Evolutionary conservation across 2,329 filamentous ascomycete genomes (phyloP).

Genomic region (Fusarium miscanthi): DNA sequence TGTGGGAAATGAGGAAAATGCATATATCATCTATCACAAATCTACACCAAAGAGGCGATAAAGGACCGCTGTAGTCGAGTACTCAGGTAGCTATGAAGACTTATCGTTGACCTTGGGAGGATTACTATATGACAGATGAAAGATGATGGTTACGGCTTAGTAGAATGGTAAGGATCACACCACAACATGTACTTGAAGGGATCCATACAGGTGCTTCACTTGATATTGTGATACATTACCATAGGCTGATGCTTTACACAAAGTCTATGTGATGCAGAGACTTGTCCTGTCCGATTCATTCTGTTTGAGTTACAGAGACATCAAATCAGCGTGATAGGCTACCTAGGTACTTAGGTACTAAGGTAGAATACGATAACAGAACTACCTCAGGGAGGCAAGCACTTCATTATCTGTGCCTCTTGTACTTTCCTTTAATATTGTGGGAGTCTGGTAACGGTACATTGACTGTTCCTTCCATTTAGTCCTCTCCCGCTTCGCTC

Average conservation of each 20-base stretch:
- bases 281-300: background rate
- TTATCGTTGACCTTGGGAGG: background rate
- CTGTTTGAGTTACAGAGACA: background rate
- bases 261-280: background rate
- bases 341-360: too few relatives aligned
- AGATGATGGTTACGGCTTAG: background rate
- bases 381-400: background rate
- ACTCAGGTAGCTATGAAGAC: background rate
- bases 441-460: background rate
- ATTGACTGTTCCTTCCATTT: background rate
- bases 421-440: background rate
- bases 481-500: background rate
- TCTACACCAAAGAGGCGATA: background rate
- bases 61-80: background rate
- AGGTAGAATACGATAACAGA: background rate
- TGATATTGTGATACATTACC: background rate
- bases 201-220: background rate
- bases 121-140: background rate
- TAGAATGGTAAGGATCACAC: background rate
- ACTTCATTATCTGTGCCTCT: background rate
- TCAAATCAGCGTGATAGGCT: background rate
- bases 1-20: background rate
- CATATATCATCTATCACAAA: background rate
- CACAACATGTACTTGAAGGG: background rate
- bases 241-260: background rate